These are phyloP conservation scores for Sporopachydermia lactativora DNA, from an alignment of 805 yeast genomes.

Conservation along the genomic window DNA sequence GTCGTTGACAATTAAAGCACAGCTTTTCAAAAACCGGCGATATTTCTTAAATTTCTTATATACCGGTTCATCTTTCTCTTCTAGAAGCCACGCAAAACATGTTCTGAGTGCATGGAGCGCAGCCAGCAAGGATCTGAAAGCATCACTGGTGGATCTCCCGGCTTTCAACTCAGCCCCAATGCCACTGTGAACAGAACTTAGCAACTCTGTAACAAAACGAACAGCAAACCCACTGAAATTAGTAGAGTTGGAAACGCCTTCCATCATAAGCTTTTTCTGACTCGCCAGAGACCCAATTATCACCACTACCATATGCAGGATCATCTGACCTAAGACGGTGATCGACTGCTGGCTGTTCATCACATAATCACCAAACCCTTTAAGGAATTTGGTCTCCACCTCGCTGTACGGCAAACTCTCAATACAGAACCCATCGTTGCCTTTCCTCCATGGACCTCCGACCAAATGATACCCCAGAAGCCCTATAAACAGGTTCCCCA, in stretches of 20 bases:
- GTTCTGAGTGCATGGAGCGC: conserved; percentile 31
- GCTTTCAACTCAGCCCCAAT: neutral
- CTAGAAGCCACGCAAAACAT: conserved; percentile 42
- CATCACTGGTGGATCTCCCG: neutral
- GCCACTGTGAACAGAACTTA: conserved; percentile 6
- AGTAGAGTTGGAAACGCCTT: neutral
- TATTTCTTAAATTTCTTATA: conserved; percentile 21
- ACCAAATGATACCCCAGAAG: conserved; percentile 28
- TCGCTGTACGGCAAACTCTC: conserved; percentile 18
- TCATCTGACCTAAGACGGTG: conserved; percentile 26
- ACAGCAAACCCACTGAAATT: neutral
- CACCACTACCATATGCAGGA: conserved; percentile 13
- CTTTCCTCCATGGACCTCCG: conserved; percentile 26
- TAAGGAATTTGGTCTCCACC: conserved; percentile 22
- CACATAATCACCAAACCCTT: conserved; percentile 11
- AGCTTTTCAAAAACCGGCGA: conserved; percentile 19
- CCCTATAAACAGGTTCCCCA: conserved; percentile 18
- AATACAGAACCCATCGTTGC: conserved; percentile 15
- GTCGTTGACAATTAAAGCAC: conserved; percentile 18
- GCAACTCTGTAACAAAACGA: neutral
- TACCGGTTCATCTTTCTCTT: conserved; percentile 25
- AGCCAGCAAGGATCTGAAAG: conserved; percentile 12
- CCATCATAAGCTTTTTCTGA: neutral
- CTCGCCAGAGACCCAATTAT: conserved; percentile 13
- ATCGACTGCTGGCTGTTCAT: conserved; percentile 13